These are phyloP conservation scores for Hanseniaspora singularis DNA, from an alignment of 805 yeast genomes.

Conservation along the genomic window DNA sequence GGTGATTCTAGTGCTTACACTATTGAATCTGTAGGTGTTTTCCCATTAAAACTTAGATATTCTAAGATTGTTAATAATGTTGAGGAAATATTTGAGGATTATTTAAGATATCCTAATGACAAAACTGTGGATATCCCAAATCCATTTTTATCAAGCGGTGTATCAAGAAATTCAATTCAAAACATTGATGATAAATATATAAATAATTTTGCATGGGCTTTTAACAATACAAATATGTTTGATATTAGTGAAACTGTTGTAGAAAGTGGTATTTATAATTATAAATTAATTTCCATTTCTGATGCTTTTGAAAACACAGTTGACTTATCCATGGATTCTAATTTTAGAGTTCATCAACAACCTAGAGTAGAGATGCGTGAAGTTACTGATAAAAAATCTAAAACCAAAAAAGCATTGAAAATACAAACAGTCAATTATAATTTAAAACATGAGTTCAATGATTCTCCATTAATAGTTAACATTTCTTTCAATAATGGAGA, in stretches of 20 bases:
- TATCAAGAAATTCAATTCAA: constrained; percentile 21
- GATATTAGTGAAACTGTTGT: constrained; percentile 34
- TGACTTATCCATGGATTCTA: constrained; percentile 26
- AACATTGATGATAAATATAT: constrained; percentile 25
- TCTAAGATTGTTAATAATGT: constrained; percentile 33
- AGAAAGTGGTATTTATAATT: constrained; percentile 43
- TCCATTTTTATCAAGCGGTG: constrained; percentile 34
- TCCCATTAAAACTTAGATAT: constrained; percentile 57
- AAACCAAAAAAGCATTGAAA: constrained; percentile 31
- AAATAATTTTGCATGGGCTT: constrained; percentile 33
- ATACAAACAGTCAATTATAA: constrained; percentile 25
- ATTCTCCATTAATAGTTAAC: constrained; percentile 30
- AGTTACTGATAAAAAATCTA: constrained; percentile 22
- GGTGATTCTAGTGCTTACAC: constrained; percentile 43
- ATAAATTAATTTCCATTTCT: constrained; percentile 43
- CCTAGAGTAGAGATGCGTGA: constrained; percentile 29
- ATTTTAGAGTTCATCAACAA: constrained; percentile 35
- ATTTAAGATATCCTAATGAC: constrained; percentile 25
- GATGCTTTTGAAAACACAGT: constrained; percentile 59
- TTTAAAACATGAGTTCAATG: constrained; percentile 21
- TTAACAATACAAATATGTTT: constrained; percentile 34
- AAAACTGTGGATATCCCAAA: constrained; percentile 29
- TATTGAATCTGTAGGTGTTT: constrained; percentile 57
- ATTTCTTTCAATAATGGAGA: constrained; percentile 24
- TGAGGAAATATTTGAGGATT: constrained; percentile 36